A percentile compares a stretch with the other conserved stretches of the same genome.
phyloP scores from a whole-genome alignment of 2,329 filamentous ascomycete genomes.

The Diatrype stigma region DNA sequence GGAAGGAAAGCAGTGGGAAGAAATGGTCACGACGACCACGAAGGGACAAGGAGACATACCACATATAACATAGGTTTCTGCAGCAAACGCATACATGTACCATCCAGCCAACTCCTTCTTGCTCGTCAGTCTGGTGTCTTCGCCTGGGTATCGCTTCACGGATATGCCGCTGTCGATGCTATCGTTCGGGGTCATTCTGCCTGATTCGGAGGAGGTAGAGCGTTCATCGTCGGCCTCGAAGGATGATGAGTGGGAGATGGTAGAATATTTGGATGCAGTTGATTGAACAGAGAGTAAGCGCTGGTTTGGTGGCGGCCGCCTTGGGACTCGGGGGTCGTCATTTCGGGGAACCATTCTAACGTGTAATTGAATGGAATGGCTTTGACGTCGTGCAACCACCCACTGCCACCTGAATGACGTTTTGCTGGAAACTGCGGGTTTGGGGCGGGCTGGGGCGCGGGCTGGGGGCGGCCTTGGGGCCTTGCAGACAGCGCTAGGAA shows the following conservation, averaged over 20 bases:
- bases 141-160: constrained; percentile 64
- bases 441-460: too few relatives aligned
- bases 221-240: constrained; percentile 69
- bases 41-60: too few relatives aligned
- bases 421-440: too few relatives aligned
- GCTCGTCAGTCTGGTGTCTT: constrained; percentile 87
- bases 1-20: not conserved
- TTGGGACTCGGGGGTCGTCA: constrained; percentile 20
- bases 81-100: constrained; percentile 95
- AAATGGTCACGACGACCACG: too few relatives aligned
- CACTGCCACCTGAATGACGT: too few relatives aligned
- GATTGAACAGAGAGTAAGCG: constrained; percentile 48
- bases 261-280: constrained; percentile 50
- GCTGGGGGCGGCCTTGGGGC: too few relatives aligned
- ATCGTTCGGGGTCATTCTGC: constrained; percentile 33
- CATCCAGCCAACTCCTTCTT: constrained; percentile 84
- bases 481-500: too few relatives aligned
- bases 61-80: constrained; percentile 94
- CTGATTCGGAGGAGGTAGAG: constrained; percentile 41
- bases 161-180: constrained; percentile 32
- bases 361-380: not conserved
- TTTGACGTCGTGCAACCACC: too few relatives aligned
- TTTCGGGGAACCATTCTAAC: constrained; percentile 33
- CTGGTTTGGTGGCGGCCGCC: constrained; percentile 37
- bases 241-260: constrained; percentile 56